Percentiles rank a stretch among this genome's conserved stretches.
Conservation (phyloP, 164 flowering plant species). For the Vitis rupestris region DNA sequence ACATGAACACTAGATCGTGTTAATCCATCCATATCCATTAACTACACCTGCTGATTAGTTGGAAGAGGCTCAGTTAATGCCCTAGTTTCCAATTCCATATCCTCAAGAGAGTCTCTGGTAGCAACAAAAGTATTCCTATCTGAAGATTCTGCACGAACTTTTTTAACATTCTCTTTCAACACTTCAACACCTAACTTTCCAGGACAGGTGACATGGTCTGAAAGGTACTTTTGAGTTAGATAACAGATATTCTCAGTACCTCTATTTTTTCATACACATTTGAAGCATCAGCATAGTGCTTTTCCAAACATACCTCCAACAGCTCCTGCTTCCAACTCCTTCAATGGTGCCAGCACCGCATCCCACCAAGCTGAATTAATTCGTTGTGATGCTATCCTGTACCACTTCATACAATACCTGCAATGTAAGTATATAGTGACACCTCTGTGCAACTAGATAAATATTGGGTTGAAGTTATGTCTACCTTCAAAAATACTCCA, state of each 20-base stretch:
- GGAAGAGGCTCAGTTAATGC: conserved; percentile 98
- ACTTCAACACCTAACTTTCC: conserved; percentile 6
- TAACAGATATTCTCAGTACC: conserved; percentile 6
- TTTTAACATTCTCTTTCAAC: conserved; percentile 11
- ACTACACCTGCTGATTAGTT: conserved; percentile 81
- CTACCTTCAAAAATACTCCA: too few species aligned
- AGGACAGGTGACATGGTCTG: conserved; percentile 5
- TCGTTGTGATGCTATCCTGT: conserved; percentile 68
- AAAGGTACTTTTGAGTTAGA: conserved; percentile 1
- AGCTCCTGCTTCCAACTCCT: conserved; percentile 63
- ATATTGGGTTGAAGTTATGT: neutral
- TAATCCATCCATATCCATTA: neutral
- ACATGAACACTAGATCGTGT: neutral
- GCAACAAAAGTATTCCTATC: conserved; percentile 18
- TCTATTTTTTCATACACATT: conserved; percentile 18
- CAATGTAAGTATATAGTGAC: conserved; percentile 13
- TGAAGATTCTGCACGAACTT: conserved; percentile 22
- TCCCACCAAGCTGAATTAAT: conserved; percentile 82
- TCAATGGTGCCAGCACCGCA: conserved; percentile 73
- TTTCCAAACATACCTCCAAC: conserved; percentile 42
- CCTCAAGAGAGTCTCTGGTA: conserved; percentile 69
- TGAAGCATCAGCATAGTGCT: conserved; percentile 12
- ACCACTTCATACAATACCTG: conserved; percentile 96
- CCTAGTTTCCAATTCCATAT: conserved; percentile 88
- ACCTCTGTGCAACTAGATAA: neutral